Evolutionary conservation across 2,329 filamentous ascomycete genomes (phyloP).

Genomic region (Cercospora sp.): DNA sequence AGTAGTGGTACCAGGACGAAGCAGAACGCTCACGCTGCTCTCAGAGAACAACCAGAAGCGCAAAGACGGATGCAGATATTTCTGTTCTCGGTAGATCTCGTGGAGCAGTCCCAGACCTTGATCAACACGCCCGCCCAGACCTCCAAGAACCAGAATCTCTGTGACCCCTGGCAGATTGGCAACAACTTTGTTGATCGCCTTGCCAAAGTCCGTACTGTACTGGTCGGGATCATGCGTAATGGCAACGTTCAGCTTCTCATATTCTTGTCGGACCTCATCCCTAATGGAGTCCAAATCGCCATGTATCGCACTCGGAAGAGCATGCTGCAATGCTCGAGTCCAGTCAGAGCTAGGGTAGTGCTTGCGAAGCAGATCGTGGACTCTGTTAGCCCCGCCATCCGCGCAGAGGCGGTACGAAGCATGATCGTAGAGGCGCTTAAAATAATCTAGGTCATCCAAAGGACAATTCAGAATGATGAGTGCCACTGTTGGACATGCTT

Average conservation of each 20-base stretch:
- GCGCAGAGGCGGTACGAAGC: constrained; percentile 73
- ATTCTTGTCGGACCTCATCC: constrained; percentile 64
- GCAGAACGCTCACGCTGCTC: constrained; percentile 76
- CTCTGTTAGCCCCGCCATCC: constrained; percentile 84
- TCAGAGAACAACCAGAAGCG: constrained; percentile 76
- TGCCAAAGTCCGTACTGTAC: constrained; percentile 87
- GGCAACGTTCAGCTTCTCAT: constrained; percentile 58
- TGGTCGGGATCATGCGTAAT: constrained; percentile 76
- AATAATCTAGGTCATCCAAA: constrained; percentile 54
- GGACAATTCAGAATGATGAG: constrained; percentile 64
- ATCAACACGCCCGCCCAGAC: constrained; percentile 86
- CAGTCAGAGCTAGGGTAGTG: constrained; percentile 19
- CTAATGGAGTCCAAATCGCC: constrained; percentile 88
- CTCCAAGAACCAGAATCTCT: constrained; percentile 74
- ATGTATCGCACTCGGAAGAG: constrained; percentile 63
- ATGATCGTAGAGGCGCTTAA: constrained; percentile 49
- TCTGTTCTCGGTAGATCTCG: constrained; percentile 66
- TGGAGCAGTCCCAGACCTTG: constrained; percentile 88
- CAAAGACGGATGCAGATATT: constrained; percentile 42
- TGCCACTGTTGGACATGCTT: constrained; percentile 33
- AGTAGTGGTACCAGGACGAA: constrained; percentile 66
- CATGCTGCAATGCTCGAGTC: constrained; percentile 28
- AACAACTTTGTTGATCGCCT: constrained; percentile 67
- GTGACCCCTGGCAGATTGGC: constrained; percentile 26
- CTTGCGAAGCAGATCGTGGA: constrained; percentile 55